Percentiles rank a stretch among this genome's conserved stretches.
phyloP scores from a whole-genome alignment of 2,329 filamentous ascomycete genomes.

The Amauroascus verrucosus region DNA sequence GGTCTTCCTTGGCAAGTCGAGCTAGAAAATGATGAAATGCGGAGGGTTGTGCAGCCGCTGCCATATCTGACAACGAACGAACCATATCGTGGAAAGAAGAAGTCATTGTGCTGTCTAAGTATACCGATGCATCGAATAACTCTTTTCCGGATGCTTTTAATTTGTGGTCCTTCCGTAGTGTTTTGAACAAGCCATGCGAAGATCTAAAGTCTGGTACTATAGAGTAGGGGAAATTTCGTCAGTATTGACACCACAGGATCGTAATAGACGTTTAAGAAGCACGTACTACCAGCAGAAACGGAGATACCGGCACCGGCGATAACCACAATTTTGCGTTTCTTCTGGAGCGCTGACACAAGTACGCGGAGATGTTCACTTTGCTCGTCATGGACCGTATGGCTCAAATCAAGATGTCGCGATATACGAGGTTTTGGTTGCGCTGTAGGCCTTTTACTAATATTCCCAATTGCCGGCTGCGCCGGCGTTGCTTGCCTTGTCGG shows the following conservation, averaged over 20 bases:
- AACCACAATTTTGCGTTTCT: conserved; percentile 92
- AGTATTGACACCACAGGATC: conserved; percentile 10
- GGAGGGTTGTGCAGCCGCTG: conserved; percentile 67
- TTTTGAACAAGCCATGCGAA: conserved; percentile 76
- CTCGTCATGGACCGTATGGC: conserved; percentile 29
- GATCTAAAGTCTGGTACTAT: conserved; percentile 92
- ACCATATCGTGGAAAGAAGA: conserved; percentile 95
- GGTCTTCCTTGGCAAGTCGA: conserved; percentile 74
- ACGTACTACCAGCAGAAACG: conserved; percentile 81
- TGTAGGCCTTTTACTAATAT: conserved; percentile 61
- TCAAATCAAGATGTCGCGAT: conserved; percentile 71
- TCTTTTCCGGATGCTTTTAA: conserved; percentile 89
- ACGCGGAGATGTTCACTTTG: conserved; percentile 57
- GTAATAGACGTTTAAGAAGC: not conserved
- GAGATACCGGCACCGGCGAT: conserved; percentile 95
- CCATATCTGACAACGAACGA: conserved; percentile 70
- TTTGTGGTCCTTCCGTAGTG: conserved; percentile 75
- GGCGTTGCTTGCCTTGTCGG: conserved; percentile 31
- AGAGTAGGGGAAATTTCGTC: conserved; percentile 11
- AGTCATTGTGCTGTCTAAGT: conserved; percentile 81
- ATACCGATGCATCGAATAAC: conserved; percentile 94
- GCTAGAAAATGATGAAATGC: conserved; percentile 89
- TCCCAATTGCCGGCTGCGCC: conserved; percentile 53
- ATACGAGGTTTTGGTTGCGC: conserved; percentile 57
- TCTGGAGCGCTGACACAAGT: conserved; percentile 64